Percentiles rank a stretch among this genome's conserved stretches.
phyloP scores from a whole-genome alignment of 106 monocot genomes.

The Narthecium ossifragum region DNA sequence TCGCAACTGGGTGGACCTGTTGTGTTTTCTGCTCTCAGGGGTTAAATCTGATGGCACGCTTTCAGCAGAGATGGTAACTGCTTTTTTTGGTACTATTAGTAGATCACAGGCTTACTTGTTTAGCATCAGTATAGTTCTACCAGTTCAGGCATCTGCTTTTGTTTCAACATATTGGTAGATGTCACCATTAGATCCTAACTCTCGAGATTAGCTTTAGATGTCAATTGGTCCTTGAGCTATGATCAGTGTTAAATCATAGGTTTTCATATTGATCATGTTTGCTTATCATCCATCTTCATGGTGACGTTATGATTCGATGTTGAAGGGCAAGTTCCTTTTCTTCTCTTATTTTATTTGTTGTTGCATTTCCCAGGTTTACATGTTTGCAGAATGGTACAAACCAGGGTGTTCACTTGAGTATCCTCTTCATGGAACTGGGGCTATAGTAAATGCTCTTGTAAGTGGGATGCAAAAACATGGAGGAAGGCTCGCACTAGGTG shows the following conservation, averaged over 20 bases:
- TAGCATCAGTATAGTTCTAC: no score
- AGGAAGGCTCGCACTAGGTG: constrained; percentile 66
- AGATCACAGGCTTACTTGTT: no score
- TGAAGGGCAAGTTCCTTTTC: not conserved
- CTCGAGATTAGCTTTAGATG: no score
- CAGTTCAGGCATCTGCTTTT: no score
- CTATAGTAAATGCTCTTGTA: constrained; percentile 69
- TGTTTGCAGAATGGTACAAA: constrained; percentile 99
- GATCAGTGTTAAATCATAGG: no score
- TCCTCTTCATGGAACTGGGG: constrained; percentile 75
- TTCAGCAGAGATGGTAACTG: constrained; percentile 85
- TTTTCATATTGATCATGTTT: no score
- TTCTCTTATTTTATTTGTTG: constrained; percentile 1
- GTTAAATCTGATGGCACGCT: constrained; percentile 79
- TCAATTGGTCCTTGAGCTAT: no score
- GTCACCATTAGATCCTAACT: no score
- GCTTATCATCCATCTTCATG: no score
- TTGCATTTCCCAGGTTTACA: constrained; percentile 67
- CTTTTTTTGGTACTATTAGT: no score
- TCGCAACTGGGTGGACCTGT: constrained; percentile 80
- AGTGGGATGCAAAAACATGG: constrained; percentile 77
- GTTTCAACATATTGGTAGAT: no score
- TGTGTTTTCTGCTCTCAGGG: constrained; percentile 86
- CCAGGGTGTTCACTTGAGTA: constrained; percentile 88
- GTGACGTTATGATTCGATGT: no score